Percentiles rank a stretch among this genome's conserved stretches.
Evolutionary conservation across 2,329 filamentous ascomycete species (phyloP).

Genomic region (Geosmithia putterillii): DNA sequence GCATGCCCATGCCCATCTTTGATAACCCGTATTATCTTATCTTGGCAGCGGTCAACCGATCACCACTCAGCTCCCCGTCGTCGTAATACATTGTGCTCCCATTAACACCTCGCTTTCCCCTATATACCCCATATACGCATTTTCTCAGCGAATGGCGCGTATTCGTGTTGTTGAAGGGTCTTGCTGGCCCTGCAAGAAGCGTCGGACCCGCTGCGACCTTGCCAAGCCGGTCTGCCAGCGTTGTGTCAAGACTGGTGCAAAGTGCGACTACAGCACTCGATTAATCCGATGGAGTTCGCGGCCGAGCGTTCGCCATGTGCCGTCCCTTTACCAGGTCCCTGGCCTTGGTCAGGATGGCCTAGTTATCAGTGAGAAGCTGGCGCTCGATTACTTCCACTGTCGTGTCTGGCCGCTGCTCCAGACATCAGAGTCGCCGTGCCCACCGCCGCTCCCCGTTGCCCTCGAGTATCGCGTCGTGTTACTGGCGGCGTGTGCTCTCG

Average conservation of each 20-base stretch:
- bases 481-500: constrained; percentile 16
- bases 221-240: constrained; percentile 11
- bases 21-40: neutral
- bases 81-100: neutral
- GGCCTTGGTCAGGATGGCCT: constrained; percentile 5
- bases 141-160: constrained; percentile 5
- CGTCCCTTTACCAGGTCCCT: constrained; percentile 14
- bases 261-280: constrained; percentile 19
- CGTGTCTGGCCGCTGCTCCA: constrained; percentile 18
- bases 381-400: constrained; percentile 19
- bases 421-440: constrained; percentile 14
- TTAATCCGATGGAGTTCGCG: constrained; percentile 28
- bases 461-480: constrained; percentile 18
- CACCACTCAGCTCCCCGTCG: neutral
- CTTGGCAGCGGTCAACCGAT: neutral
- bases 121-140: neutral
- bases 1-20: no score
- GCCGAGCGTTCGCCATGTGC: constrained; percentile 14
- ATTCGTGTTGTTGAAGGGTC: constrained; percentile 15
- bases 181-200: constrained; percentile 12
- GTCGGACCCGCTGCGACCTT: constrained; percentile 16
- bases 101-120: neutral
- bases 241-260: constrained; percentile 8
- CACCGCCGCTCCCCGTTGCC: constrained; percentile 15
- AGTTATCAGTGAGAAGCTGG: constrained; percentile 14